A percentile compares a stretch with the other conserved stretches of the same genome.
These are phyloP conservation scores for Pleurotus djamor DNA, from an alignment of 768 basidiomycete species.

Conservation along the genomic window DNA sequence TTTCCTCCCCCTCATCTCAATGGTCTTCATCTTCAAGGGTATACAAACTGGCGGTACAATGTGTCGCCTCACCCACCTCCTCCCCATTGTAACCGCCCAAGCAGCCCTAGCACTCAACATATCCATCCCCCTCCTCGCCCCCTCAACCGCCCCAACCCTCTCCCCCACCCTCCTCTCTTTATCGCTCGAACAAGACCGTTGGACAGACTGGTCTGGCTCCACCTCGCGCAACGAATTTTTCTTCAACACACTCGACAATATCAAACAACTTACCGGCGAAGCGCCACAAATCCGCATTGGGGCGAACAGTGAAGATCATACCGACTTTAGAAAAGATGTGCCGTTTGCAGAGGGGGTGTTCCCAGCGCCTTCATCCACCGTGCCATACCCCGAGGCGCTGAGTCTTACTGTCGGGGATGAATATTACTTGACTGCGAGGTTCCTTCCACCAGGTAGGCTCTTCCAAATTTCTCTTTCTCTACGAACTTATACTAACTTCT, in stretches of 20 bases:
- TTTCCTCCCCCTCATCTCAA: too few relatives aligned
- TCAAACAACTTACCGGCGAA: slow-evolving; percentile 47
- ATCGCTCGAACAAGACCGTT: slow-evolving; percentile 70
- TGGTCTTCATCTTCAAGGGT: too few relatives aligned
- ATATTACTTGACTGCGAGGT: slow-evolving; percentile 51
- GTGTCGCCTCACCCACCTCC: neutral
- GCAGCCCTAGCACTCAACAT: slow-evolving; percentile 24
- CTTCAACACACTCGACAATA: slow-evolving; percentile 56
- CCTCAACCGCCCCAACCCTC: slow-evolving; percentile 31
- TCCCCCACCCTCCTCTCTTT: slow-evolving; percentile 53
- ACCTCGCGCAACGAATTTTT: slow-evolving; percentile 56
- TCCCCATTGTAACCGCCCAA: neutral
- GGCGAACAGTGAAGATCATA: slow-evolving; percentile 58
- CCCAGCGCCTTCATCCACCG: slow-evolving; percentile 41
- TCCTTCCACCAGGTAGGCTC: slow-evolving; percentile 46
- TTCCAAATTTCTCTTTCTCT: too few relatives aligned
- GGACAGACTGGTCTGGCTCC: slow-evolving; percentile 65
- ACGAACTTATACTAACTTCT: too few relatives aligned
- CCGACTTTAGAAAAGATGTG: slow-evolving; percentile 42
- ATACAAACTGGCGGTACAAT: neutral
- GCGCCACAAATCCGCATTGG: slow-evolving; percentile 60
- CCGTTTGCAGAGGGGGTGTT: slow-evolving; percentile 49
- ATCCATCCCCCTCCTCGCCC: slow-evolving; percentile 35
- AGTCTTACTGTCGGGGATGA: slow-evolving; percentile 56
- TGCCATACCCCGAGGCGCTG: slow-evolving; percentile 68